Evolutionary conservation across 2,329 filamentous ascomycete genomes (phyloP), one percentile per base, ranked within the genome.

Genomic region (Cladophialophora bantiana): DNA sequence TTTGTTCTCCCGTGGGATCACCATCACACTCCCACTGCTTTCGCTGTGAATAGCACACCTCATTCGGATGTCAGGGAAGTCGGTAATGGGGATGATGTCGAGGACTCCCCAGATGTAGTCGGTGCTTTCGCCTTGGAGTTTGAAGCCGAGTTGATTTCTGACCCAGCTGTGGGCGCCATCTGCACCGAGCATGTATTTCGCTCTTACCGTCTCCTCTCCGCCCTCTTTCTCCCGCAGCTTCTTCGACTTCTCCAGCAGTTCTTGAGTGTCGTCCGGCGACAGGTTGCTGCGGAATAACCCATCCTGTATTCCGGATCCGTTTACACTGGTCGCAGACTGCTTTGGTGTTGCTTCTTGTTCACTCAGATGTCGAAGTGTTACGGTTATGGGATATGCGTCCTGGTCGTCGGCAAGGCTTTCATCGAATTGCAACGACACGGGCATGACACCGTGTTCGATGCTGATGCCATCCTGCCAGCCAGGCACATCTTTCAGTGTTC

Each of bases 81-180:
- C 81, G 0, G 83, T 85, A 18, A 84, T 80, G 2, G 83, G 83
- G 7, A 85, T 77, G 15, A 85, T 80, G 66, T 87, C 85, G 66
- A 83, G 72, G 2, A 83, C 81, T 2, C 81, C 82, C 81, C 81
- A 82, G 13, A 79, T 75, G 52, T 78, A 77, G 63, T 82, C 79
- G 1, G 78, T 80, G 31, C 81, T 83, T 58, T 87, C 86, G 5
- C 86, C 87, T 59, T 85, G 80, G 53, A 89, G 79, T 38, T 83
- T 79, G 36, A 86, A 83, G 0, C 85, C 85, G 0, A 91, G 78
- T 63, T 86, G 82, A 61, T 83, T 81, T 42, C 89, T 79, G 0
- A 86, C 87, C 87, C 88, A 90, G 63, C 84, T 88, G 72, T 89
- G 88, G 0, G 89, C 89, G 0, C 89, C 89, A 69, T 91, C 89